Base-by-base conservation (phyloP, 2,329 filamentous ascomycete genomes). In the Colletotrichum karsti region DNA sequence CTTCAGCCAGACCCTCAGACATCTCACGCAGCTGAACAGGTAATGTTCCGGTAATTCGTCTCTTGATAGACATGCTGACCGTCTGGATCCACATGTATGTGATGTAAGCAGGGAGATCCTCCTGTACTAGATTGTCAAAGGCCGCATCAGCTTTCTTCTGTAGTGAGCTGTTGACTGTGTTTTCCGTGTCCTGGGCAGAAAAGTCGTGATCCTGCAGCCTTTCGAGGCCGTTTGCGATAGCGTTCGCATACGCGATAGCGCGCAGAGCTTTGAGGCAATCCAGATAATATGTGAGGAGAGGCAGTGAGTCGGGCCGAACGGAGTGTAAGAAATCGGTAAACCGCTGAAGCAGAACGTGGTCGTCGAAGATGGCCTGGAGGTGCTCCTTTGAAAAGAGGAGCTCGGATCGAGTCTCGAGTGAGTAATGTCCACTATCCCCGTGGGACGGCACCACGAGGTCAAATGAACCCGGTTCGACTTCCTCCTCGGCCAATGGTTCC, bases 1-100 rank as follows among this genome's bases (percentile, higher is more conserved):
- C 91, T 75, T 94, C 92, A 0, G 91, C 92, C 66, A 94, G 77
- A 0, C 91, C 92, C 76, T 94, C 91, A 0, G 91, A 92, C n/a
- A 91, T 86, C 48, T 92, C 89, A 46, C 87, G 84, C 24, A 93
- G 80, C 72, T 91, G 84, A 1, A 86, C 80, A 2, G 91, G 88
- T 24, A 93, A 77, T 1, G 88, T 92, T 4, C 91, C 90, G 0
- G 89, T 91, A 22, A 94, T 88, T 20, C 91, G 85, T 69, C 88
- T 85, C 70, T 89, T 87, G 39, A 94, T 90, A 26, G 91, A 92
- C 15, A 88, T 78, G 73, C 88, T 92, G n/a, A 92, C 91, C 9
- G 90, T 89, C 64, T 90, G 87, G 37, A 90, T 88, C 78, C 91
- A 94, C 0, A 86, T 84, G 69, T 92, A 87, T 0, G 91, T 90